Conservation (phyloP, 2,329 filamentous ascomycete genomes). For the Blastomyces parvus region DNA sequence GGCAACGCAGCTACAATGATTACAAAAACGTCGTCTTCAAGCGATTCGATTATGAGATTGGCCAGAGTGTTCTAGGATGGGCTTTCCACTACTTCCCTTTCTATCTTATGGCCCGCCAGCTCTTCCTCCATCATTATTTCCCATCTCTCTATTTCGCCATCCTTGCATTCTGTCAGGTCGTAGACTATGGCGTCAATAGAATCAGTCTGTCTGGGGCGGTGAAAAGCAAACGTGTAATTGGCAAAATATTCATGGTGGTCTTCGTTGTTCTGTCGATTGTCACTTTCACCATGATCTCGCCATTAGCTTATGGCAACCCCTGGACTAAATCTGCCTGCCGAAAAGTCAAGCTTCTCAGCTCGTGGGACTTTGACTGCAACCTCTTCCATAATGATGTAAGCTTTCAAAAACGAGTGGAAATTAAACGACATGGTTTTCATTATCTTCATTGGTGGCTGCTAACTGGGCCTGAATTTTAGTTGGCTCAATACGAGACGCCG, state of each 20-base stretch:
- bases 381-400: constrained; percentile 80
- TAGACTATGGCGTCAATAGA: constrained; percentile 73
- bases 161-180: constrained; percentile 76
- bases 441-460: neutral
- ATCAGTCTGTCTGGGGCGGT: constrained; percentile 59
- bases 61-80: constrained; percentile 84
- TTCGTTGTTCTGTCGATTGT: constrained; percentile 67
- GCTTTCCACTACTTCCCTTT: constrained; percentile 98
- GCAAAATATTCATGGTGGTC: constrained; percentile 60
- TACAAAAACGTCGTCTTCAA: constrained; percentile 78
- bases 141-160: constrained; percentile 93
- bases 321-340: constrained; percentile 89
- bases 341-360: constrained; percentile 72
- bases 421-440: neutral
- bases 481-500: constrained; percentile 32
- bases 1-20: constrained; percentile 88
- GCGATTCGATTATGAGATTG: constrained; percentile 95
- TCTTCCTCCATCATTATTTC: constrained; percentile 98
- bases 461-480: constrained; percentile 20
- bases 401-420: constrained; percentile 30
- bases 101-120: constrained; percentile 93
- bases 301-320: constrained; percentile 81
- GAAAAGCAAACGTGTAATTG: constrained; percentile 60
- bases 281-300: constrained; percentile 76
- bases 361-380: constrained; percentile 98